Evolutionary conservation across 805 yeast genomes (phyloP).

Genomic region (Candida nonsorbophila): DNA sequence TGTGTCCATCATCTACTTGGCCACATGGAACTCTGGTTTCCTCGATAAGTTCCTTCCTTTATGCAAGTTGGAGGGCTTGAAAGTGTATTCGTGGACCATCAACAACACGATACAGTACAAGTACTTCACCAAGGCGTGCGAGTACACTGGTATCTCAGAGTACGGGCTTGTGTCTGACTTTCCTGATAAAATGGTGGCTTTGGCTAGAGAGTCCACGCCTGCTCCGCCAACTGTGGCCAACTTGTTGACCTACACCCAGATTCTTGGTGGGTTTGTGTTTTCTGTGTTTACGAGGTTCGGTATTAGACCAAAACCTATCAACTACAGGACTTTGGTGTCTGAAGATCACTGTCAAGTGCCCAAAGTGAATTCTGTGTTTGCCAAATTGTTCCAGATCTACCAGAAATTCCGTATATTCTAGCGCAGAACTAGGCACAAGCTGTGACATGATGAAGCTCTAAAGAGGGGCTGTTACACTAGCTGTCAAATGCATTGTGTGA

Average conservation of each 20-base stretch:
- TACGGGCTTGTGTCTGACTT: constrained; percentile 33
- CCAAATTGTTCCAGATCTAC: constrained; percentile 1
- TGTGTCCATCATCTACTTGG: constrained; percentile 30
- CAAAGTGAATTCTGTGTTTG: background rate
- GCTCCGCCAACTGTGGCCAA: background rate
- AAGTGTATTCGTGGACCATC: constrained; percentile 36
- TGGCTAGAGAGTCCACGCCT: background rate
- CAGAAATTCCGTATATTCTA: constrained; percentile 4
- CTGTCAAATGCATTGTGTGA: too few species aligned
- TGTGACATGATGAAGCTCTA: too few species aligned
- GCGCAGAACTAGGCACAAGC: too few species aligned
- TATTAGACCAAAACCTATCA: too few species aligned
- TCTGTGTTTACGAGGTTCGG: background rate
- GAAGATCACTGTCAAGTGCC: constrained; percentile 1
- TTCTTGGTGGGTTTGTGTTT: background rate
- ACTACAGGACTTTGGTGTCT: constrained; percentile 1
- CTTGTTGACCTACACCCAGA: background rate
- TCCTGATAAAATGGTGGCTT: constrained; percentile 27
- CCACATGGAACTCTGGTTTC: constrained; percentile 33
- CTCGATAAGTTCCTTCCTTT: constrained; percentile 32
- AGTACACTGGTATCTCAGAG: constrained; percentile 16
- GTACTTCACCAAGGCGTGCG: constrained; percentile 23
- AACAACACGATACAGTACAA: constrained; percentile 30
- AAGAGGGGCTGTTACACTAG: too few species aligned
- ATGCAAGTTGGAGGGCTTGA: constrained; percentile 23